phyloP scores from a whole-genome alignment of 768 basidiomycete species.

The Suillus sp. region DNA sequence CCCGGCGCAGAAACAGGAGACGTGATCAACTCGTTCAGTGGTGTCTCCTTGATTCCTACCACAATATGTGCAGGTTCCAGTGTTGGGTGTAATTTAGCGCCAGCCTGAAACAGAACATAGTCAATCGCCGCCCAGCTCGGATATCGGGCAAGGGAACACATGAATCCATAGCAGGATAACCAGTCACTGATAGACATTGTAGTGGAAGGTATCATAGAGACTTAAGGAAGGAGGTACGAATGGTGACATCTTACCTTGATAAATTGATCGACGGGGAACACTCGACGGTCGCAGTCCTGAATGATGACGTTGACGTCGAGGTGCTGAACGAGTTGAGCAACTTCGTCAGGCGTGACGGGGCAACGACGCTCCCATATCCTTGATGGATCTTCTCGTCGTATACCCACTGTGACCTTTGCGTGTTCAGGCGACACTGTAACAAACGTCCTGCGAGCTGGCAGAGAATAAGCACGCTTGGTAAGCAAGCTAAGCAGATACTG shows the following conservation, averaged over 20 bases:
- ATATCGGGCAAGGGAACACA: not conserved
- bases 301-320: constrained; percentile 69
- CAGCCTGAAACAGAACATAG: constrained; percentile 55
- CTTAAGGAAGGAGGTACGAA: not conserved
- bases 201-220: constrained; percentile 10
- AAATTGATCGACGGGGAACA: constrained; percentile 69
- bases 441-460: constrained; percentile 25
- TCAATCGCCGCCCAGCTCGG: constrained; percentile 1
- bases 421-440: constrained; percentile 22
- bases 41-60: constrained; percentile 88
- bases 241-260: constrained; percentile 49
- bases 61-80: constrained; percentile 71
- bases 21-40: constrained; percentile 60
- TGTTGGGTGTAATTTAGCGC: constrained; percentile 63
- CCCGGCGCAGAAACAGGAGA: constrained; percentile 34
- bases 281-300: constrained; percentile 73
- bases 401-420: constrained; percentile 49
- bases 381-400: constrained; percentile 75
- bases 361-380: constrained; percentile 88
- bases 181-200: constrained; percentile 4
- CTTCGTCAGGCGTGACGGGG: constrained; percentile 78
- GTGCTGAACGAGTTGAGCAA: constrained; percentile 57
- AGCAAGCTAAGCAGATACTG: constrained; percentile 15
- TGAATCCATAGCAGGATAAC: constrained; percentile 1
- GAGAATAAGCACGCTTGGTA: constrained; percentile 21